Evolutionary conservation across 305 asterid species (phyloP).

Genomic region (Fraxinus greggii): DNA sequence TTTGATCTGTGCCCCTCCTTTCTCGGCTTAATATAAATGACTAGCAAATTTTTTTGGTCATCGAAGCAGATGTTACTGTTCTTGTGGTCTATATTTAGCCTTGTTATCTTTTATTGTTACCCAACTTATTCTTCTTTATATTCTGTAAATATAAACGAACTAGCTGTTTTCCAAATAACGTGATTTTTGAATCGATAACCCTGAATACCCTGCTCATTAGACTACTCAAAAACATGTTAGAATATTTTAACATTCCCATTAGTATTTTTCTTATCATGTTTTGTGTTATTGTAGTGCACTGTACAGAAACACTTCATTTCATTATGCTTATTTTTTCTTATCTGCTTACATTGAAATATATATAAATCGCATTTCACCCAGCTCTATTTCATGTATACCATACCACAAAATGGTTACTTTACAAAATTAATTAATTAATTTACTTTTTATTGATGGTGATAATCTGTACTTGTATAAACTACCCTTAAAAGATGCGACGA

Average conservation of each 20-base stretch:
- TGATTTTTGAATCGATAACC: background rate
- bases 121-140: background rate
- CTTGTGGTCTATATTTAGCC: background rate
- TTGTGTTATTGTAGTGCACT: background rate
- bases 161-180: background rate
- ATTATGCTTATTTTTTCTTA: background rate
- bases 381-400: background rate
- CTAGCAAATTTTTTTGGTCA: background rate
- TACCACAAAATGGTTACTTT: background rate
- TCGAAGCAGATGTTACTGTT: background rate
- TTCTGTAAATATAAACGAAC: background rate
- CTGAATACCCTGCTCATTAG: background rate
- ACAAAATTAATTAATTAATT: background rate
- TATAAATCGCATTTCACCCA: background rate
- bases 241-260: background rate
- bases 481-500: background rate
- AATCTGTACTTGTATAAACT: background rate
- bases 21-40: background rate
- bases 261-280: background rate
- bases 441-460: background rate
- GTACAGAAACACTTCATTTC: background rate
- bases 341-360: background rate
- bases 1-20: background rate
- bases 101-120: background rate
- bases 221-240: background rate